Evolutionary conservation across 2,329 filamentous ascomycete genomes (phyloP), one percentile per base, ranked within the genome.

Genomic region (Sporothrix globosa): DNA sequence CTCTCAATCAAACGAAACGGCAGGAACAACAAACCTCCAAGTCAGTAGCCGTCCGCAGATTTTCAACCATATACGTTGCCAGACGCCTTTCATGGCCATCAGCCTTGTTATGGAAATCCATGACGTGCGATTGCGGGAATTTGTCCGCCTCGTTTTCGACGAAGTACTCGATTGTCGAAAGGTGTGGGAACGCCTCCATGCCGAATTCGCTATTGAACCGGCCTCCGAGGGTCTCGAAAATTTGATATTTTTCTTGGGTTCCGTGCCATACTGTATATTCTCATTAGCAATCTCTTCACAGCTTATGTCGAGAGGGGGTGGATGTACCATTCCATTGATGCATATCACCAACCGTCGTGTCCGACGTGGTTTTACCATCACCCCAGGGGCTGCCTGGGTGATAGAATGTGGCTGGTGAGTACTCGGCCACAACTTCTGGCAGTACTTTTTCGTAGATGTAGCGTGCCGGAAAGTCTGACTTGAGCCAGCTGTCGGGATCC

Each of bases 91-190:
- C 92, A 77, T 97, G 93, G 0, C 94, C 94, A 67, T 91, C 91
- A 1, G 94, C 95, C 81, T 97, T 97, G 83, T 97, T 97, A 83
- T 97, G 95, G 78, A 97, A 97, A 79, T 97, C 94, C 39, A 97
- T 82, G 6, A 93, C 95, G 44, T 91, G 90, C 4, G 92, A 96
- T 77, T 97, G 92, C 2, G 93, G 86, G 78, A 92, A 95, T 5
- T 92, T 86, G 76, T 97, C 92, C 0, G 88, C 86, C 67, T 92
- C 87, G 67, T 91, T 85, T 69, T 85, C 85, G 67, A 86, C 87
- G 10, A 88, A 97, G n/a, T 88, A 84, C 72, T 94, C 91, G 76
- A 97, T 93, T 0, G 94, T 97, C 75, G 90, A 88, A 76, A 96
- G 88, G 73, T 89, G 88, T 0, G 95, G 94, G 78, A 97, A 96